Conservation (phyloP, 441 rosid genomes). For the Euphorbia celastroides region DNA sequence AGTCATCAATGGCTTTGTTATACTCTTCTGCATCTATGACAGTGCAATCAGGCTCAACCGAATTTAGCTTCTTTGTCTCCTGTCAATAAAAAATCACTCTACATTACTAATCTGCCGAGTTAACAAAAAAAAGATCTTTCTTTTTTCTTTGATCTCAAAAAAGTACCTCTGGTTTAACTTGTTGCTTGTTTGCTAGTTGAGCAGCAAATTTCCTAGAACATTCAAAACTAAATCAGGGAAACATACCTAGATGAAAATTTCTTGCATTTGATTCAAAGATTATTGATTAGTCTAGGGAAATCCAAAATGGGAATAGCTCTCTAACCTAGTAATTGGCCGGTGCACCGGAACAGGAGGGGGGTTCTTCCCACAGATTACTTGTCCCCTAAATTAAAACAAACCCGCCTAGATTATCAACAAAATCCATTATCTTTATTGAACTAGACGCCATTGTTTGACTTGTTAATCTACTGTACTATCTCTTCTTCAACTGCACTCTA, state of each 20-base stretch:
- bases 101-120: background rate
- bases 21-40: constrained; percentile 42
- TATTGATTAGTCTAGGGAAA: background rate
- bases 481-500: background rate
- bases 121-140: background rate
- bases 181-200: constrained; percentile 62
- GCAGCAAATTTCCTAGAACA: constrained; percentile 65
- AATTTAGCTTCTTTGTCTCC: background rate
- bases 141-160: background rate
- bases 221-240: constrained; percentile 11
- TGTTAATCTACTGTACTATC: background rate
- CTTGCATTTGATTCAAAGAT: constrained; percentile 2
- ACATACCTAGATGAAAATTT: constrained; percentile 8
- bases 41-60: constrained; percentile 34
- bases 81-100: constrained; percentile 5
- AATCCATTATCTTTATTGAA: background rate
- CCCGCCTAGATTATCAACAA: background rate
- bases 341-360: constrained; percentile 45
- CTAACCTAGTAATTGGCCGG: constrained; percentile 90
- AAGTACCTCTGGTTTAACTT: constrained; percentile 41
- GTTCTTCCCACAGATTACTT: constrained; percentile 38
- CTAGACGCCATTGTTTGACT: background rate
- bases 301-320: background rate
- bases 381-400: constrained; percentile 29
- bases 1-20: constrained; percentile 27